Conservation (phyloP, 352 stramenopile species). For the Saprolegnia diclina region DNA sequence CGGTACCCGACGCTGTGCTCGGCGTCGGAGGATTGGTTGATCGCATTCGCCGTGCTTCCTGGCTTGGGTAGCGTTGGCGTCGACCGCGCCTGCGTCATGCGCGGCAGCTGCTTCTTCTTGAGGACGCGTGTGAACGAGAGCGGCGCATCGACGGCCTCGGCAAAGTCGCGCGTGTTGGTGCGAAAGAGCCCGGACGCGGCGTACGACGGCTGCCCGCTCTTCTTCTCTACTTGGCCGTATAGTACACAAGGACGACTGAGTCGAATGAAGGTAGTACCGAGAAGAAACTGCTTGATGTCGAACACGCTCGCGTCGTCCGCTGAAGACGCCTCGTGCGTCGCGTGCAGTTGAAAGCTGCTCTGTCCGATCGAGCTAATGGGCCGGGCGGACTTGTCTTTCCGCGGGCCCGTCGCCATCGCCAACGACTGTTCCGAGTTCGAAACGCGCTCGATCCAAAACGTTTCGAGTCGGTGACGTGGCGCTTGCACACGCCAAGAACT, state of each 20-base stretch:
- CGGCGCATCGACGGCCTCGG: conserved; percentile 27
- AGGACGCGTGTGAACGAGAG: conserved; percentile 4
- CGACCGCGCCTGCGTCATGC: conserved; percentile 33
- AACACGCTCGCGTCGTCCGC: not conserved
- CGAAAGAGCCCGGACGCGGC: conserved; percentile 62
- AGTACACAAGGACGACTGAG: not conserved
- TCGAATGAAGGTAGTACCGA: not conserved
- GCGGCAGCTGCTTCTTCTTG: conserved; percentile 41
- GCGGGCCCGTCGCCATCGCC: not conserved
- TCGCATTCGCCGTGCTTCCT: conserved; percentile 26
- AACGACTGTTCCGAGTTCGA: not conserved
- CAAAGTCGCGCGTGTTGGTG: conserved; percentile 16
- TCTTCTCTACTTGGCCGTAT: conserved; percentile 42
- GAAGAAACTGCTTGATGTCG: conserved; percentile 26
- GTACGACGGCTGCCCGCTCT: conserved; percentile 37
- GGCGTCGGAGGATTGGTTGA: conserved; percentile 22
- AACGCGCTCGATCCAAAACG: no score
- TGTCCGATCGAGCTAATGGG: conserved; percentile 16
- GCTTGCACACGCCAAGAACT: no score
- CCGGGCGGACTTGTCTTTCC: not conserved
- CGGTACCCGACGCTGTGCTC: conserved; percentile 48
- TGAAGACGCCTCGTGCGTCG: conserved; percentile 5
- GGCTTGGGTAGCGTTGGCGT: not conserved
- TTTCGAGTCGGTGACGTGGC: no score
- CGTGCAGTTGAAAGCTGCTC: not conserved